Conservation (phyloP, 1,139 yeast genomes). For the Suhomyces guaymorum region DNA sequence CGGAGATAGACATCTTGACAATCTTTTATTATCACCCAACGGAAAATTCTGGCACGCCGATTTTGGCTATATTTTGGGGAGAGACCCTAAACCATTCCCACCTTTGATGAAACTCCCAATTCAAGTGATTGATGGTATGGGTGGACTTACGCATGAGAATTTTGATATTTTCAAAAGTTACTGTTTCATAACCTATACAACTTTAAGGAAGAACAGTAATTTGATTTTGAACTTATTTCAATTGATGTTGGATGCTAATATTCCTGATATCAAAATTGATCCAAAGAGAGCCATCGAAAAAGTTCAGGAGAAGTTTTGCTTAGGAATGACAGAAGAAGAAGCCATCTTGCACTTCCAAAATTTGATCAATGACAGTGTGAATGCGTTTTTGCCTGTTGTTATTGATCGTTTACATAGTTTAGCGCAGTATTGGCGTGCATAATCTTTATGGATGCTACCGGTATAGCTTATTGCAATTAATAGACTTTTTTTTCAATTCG, state of each 20-base stretch:
- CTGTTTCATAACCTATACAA: constrained; percentile 92
- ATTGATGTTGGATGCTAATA: constrained; percentile 90
- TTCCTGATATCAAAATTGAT: constrained; percentile 80
- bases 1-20: constrained; percentile 96
- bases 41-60: constrained; percentile 96
- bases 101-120: constrained; percentile 97
- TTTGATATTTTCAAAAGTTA: constrained; percentile 85
- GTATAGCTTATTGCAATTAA: not conserved
- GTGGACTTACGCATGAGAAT: constrained; percentile 83
- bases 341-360: constrained; percentile 94
- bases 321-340: constrained; percentile 92
- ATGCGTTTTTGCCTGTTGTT: constrained; percentile 89
- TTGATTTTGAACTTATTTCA: constrained; percentile 88
- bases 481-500: too few species aligned
- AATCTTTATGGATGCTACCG: not conserved
- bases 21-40: constrained; percentile 64
- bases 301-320: constrained; percentile 90
- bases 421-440: constrained; percentile 97
- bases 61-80: constrained; percentile 93
- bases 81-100: constrained; percentile 98
- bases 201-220: constrained; percentile 84
- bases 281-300: constrained; percentile 79
- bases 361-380: constrained; percentile 89
- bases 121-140: constrained; percentile 97
- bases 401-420: constrained; percentile 92